Evolutionary conservation across 2,329 filamentous ascomycete genomes (phyloP), one percentile per base, ranked within the genome.

Genomic region (Didymella lethalis): DNA sequence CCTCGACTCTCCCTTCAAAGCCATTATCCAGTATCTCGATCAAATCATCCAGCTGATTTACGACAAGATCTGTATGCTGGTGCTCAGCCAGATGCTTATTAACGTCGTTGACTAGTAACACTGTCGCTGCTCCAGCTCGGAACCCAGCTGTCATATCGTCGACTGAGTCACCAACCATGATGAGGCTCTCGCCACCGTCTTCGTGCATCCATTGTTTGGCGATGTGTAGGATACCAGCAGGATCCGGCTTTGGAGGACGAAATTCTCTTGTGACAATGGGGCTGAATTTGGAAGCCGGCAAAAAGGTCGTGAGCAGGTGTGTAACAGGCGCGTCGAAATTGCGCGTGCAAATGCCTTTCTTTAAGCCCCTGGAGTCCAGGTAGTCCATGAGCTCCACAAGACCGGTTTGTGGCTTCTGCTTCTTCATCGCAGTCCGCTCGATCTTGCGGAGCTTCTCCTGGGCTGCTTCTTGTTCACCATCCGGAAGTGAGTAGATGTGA

Each of bases 121-220:
- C 93, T 0, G 95, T 98, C 32, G 92, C 90, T 1, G 93, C 92
- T 0, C 94, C 94, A 0, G 94, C 94, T 51, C 83, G 83, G 59
- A 89, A 85, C 0, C 95, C 94, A 0, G 94, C 92, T 7, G 89
- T 91, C 87, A 98, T 96, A 74, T 99, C 95, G 75, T 98, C 95
- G 54, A 96, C 87, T 16, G 89, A 93, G 57, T 85, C 84, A 10
- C 82, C 83, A 0, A 85, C 81, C 77, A 85, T 85, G 55, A 86
- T 82, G 48, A 86, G 56, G 28, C 76, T 76, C 20, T 78, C 72
- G 0, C 77, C 81, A 1, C 77, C 75, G 63, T 82, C 79, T 8
- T 76, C 74, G 48, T 71, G 67, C 63, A 67, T 88, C 93, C 93
- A 97, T 57, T 82, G 79, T 63, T 85, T 82, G 0, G 93, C 92